Evolutionary conservation across 495 filamentous ascomycete species (phyloP), one percentile per base, ranked within the genome.

Genomic region (Hypoxylon intermedium): DNA sequence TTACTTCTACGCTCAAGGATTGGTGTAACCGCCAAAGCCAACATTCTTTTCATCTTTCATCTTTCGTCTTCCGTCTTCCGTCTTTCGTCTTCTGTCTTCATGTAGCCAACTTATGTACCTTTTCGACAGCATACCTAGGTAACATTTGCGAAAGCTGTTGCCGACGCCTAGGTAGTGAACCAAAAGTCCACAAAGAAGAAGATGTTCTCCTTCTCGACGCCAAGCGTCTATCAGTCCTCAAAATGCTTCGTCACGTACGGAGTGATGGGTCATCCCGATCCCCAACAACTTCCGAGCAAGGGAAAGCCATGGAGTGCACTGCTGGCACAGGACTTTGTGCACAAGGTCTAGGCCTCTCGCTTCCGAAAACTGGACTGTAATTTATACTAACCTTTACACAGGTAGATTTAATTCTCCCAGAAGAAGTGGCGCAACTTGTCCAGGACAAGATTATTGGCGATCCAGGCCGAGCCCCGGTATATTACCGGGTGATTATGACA

Each of bases 231-330:
- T 68, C 83, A 84, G 54, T 77, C 84, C 37, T 74, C 80, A n/a
- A 97, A 92, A 77, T 90, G 87, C 72, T 88, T 84, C 72, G 87
- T 88, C 44, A 89, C 89, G 0, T 76, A 89, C 59, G 81, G 84
- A 1, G 75, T 78, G 6, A 81, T 94, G 72, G 69, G 77, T 6
- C 87, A 86, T 70, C 74, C 90, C 46, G 84, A 93, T 67, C 80
- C 85, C 9, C 80, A 86, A 57, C 88, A 92, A 65, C 79, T 85
- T 16, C 86, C 93, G 0, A 75, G 73, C 16, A 93, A 88, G 67
- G 86, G 84, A 58, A 84, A 87, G 59, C 90, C 90, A 4, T 95
- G 92, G 74, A 80, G 85, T 7, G 81, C 85, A 5, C 81, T 96
- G 55, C 58, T 81, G 9, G 73, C 77, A 9, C 88, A 93, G 46